Evolutionary conservation across 371 early-diverging fungal species (phyloP).

Genomic region (Rhizopus delemar): DNA sequence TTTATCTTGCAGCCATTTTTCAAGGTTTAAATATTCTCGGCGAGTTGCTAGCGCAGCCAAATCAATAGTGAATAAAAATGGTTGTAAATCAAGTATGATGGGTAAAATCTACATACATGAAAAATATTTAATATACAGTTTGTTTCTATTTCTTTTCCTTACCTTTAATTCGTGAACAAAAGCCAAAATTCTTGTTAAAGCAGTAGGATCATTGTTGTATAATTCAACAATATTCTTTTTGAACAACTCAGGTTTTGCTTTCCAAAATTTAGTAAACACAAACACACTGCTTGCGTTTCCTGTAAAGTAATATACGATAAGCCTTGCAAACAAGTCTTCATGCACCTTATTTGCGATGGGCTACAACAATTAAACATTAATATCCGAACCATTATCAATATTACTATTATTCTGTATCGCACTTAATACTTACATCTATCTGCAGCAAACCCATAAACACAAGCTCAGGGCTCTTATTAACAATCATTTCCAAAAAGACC

Average conservation of each 20-base stretch:
- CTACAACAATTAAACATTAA: slow-evolving; percentile 18
- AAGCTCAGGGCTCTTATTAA: slow-evolving; percentile 75
- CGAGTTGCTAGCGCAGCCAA: slow-evolving; percentile 83
- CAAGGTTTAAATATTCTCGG: slow-evolving; percentile 79
- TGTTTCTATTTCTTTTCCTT: slow-evolving; percentile 11
- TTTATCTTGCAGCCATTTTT: slow-evolving; percentile 86
- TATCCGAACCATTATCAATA: neutral
- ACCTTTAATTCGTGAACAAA: slow-evolving; percentile 84
- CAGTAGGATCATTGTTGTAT: slow-evolving; percentile 72
- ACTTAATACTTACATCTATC: slow-evolving; percentile 44
- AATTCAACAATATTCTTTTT: slow-evolving; percentile 70
- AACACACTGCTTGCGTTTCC: slow-evolving; percentile 70
- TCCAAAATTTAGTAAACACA: slow-evolving; percentile 79
- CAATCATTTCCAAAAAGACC: slow-evolving; percentile 63
- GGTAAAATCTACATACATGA: slow-evolving; percentile 58
- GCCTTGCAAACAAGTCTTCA: slow-evolving; percentile 66
- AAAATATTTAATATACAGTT: neutral
- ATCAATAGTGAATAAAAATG: slow-evolving; percentile 78
- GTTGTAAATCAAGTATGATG: slow-evolving; percentile 70
- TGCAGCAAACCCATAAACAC: slow-evolving; percentile 77
- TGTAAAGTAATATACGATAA: slow-evolving; percentile 68
- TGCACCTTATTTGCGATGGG: slow-evolving; percentile 65
- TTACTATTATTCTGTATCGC: no score
- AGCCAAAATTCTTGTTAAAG: slow-evolving; percentile 76
- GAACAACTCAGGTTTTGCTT: slow-evolving; percentile 61